Evolutionary conservation across 2,329 filamentous ascomycete genomes (phyloP), one percentile per base, ranked within the genome.

Genomic region (Ophiostoma ips): DNA sequence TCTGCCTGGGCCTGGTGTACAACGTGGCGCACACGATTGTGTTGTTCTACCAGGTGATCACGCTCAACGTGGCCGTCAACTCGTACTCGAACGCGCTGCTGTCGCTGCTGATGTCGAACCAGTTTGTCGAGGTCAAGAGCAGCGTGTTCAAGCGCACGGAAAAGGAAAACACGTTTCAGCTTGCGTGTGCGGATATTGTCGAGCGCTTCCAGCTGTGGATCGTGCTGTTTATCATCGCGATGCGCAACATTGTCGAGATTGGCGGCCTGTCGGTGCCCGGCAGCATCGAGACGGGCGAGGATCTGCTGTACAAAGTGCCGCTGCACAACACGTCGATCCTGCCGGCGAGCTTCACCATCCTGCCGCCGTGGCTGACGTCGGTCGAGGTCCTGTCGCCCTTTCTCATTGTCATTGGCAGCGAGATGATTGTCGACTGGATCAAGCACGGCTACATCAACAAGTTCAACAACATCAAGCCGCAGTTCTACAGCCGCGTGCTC

Each of bases 141-240:
- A 94, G 89, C 0, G 94, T 98, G 1, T 98, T 98, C 72, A 96
- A 98, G 69, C 92, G 90, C 53, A 94, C 96, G 55, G 92, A 98
- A 60, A 96, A 95, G 64, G 92, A 98, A 62, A 96, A 95, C 57
- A 71, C 95, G 0, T 98, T 98, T 62, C 92, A 98, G 63, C 73
- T 98, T 13, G 94, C 90, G 0, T 98, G 92, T 57, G 90, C 92
- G 4, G 92, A 98, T 62, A 83, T 98, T 33, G 92, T 98, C 2
- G 92, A 98, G 66, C 80, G 92, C 1, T 98, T 98, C 60, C 92
- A 98, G 61, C 76, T 98, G 2, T 96, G 90, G 87, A 78, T 98
- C 44, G 96, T 98, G 83, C 75, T 98, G 1, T 76, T 92, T 55
- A 95, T 98, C 61, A 96, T 98, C 54, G 92, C 87, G 9, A 83